These are phyloP conservation scores for Cicer judaicum DNA, from an alignment of 306 rosid species.

Conservation along the genomic window DNA sequence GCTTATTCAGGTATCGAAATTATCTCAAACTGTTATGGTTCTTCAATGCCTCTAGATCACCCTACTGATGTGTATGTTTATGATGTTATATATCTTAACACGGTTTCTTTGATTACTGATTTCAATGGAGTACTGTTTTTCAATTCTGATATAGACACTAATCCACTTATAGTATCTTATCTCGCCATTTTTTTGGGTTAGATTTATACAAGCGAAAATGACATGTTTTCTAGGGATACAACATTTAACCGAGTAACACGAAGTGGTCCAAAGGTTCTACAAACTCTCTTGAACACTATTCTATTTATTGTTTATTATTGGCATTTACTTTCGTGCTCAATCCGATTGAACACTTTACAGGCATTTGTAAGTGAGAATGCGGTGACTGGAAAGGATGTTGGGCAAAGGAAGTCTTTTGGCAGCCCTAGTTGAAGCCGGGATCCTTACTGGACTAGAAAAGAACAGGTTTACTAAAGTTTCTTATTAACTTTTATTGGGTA, in stretches of 20 bases:
- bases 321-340: conserved; percentile 29
- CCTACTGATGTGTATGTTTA: conserved; percentile 88
- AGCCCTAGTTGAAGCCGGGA: conserved; percentile 86
- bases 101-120: conserved; percentile 31
- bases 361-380: conserved; percentile 99
- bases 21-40: conserved; percentile 86
- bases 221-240: conserved; percentile 68
- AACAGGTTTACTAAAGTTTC: conserved; percentile 64
- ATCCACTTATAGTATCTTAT: conserved; percentile 21
- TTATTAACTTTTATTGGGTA: not conserved
- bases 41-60: conserved; percentile 72
- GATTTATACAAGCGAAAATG: conserved; percentile 71
- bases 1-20: conserved; percentile 84
- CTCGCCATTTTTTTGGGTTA: conserved; percentile 43
- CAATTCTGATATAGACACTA: not conserved
- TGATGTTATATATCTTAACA: conserved; percentile 65
- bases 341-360: conserved; percentile 50
- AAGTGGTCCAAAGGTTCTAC: conserved; percentile 48
- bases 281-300: too few species aligned
- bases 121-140: too few species aligned
- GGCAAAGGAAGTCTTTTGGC: conserved; percentile 86
- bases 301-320: not conserved
- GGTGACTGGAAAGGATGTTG: conserved; percentile 71
- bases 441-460: conserved; percentile 84
- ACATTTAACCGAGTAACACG: conserved; percentile 63